Evolutionary conservation across 345 rosid genomes (phyloP).

Genomic region (Rhodamnia rubescens): DNA sequence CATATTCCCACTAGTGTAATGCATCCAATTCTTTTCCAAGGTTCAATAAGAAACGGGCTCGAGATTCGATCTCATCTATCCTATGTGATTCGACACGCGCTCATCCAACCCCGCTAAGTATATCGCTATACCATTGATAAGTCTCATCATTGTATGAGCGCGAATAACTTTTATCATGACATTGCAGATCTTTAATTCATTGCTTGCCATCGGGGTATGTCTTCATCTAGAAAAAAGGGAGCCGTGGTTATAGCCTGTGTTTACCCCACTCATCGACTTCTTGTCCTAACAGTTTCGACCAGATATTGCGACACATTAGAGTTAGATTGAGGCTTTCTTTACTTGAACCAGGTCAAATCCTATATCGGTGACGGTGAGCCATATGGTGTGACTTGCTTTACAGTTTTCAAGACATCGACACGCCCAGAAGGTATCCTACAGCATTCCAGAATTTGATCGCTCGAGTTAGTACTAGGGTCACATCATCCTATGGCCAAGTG

Average conservation of each 20-base stretch:
- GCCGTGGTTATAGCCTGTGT: neutral
- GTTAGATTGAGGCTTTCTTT: neutral
- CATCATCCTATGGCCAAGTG: neutral
- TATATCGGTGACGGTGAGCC: neutral
- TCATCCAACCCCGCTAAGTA: neutral
- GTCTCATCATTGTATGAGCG: neutral
- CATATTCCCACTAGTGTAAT: too few species aligned
- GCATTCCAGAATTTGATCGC: neutral
- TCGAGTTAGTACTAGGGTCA: neutral
- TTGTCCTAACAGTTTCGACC: neutral
- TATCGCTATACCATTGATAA: neutral
- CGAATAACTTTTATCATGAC: neutral
- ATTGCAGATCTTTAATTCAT: neutral
- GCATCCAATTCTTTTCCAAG: neutral
- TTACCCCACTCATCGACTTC: neutral
- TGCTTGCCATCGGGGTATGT: neutral
- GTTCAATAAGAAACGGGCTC: neutral
- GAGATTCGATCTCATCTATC: neutral
- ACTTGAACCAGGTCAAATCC: neutral
- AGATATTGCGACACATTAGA: neutral
- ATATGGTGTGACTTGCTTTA: neutral
- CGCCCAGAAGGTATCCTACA: neutral
- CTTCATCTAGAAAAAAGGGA: neutral
- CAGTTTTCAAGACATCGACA: rapidly evolving
- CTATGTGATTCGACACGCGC: neutral